Evolutionary conservation across 805 yeast genomes (phyloP).

Genomic region (Kuraishia cidri): DNA sequence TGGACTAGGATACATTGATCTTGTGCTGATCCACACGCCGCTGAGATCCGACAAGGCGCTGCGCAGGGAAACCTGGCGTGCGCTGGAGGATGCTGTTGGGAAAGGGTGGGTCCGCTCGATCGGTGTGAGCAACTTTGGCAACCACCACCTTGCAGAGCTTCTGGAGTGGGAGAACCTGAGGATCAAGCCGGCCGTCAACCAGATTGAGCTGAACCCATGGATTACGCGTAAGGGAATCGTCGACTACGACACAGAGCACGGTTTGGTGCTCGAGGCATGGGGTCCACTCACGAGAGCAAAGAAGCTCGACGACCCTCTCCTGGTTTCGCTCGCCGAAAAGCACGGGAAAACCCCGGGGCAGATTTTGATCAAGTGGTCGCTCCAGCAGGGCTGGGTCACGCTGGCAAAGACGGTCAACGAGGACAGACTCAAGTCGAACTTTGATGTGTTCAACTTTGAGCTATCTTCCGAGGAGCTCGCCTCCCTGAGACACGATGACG

Average conservation of each 20-base stretch:
- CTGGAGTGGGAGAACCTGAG: slow-evolving; percentile 33
- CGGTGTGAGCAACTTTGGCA: slow-evolving; percentile 63
- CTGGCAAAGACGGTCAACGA: slow-evolving; percentile 20
- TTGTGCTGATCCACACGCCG: slow-evolving; percentile 48
- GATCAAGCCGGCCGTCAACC: slow-evolving; percentile 36
- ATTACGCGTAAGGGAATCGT: slow-evolving; percentile 32
- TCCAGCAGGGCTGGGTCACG: slow-evolving; percentile 47
- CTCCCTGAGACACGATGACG: slow-evolving; percentile 19
- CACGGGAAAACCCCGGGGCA: slow-evolving; percentile 44
- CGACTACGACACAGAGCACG: slow-evolving; percentile 31
- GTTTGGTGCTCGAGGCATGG: slow-evolving; percentile 49
- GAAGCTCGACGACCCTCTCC: slow-evolving; percentile 31
- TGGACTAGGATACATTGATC: slow-evolving; percentile 41
- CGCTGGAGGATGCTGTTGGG: slow-evolving; percentile 45
- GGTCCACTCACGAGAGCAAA: slow-evolving; percentile 54
- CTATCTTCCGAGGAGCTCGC: slow-evolving; percentile 23
- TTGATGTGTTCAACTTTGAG: slow-evolving; percentile 26
- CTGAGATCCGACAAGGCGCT: slow-evolving; percentile 21
- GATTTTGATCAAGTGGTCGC: slow-evolving; percentile 60
- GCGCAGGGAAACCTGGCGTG: slow-evolving; percentile 42
- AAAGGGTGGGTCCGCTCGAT: slow-evolving; percentile 40
- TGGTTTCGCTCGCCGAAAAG: slow-evolving; percentile 36
- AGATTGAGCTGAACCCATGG: slow-evolving; percentile 45
- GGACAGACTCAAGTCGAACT: slow-evolving; percentile 25
- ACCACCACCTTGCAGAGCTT: slow-evolving; percentile 46